These are phyloP conservation scores for Dendrothele bispora DNA, from an alignment of 768 basidiomycete genomes.

Conservation along the genomic window DNA sequence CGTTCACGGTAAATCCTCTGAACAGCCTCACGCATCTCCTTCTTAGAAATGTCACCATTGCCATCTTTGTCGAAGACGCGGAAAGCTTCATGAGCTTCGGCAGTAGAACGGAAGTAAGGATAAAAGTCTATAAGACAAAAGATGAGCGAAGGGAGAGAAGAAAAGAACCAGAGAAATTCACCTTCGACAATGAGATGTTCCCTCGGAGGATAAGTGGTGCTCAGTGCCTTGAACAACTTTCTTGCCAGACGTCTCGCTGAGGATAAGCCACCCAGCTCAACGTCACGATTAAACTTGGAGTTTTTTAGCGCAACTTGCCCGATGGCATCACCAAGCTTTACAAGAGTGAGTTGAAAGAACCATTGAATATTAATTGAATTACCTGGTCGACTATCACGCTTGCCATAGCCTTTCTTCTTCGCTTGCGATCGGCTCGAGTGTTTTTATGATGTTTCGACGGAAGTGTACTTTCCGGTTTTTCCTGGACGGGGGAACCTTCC, in stretches of 20 bases:
- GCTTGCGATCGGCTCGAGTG: constrained; percentile 32
- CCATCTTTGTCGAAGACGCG: constrained; percentile 74
- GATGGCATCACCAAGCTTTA: constrained; percentile 55
- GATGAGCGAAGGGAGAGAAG: neutral
- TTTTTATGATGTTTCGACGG: constrained; percentile 16
- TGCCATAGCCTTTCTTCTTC: constrained; percentile 52
- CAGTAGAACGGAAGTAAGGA: constrained; percentile 70
- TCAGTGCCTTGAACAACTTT: constrained; percentile 65
- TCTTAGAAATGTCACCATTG: constrained; percentile 79
- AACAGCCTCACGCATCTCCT: constrained; percentile 82
- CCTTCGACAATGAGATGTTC: constrained; percentile 69
- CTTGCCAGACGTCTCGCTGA: constrained; percentile 69
- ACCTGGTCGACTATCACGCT: constrained; percentile 73
- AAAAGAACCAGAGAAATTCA: constrained; percentile 20
- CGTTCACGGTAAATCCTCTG: constrained; percentile 79
- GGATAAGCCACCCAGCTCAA: constrained; percentile 52
- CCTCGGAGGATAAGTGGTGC: constrained; percentile 57
- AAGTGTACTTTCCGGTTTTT: constrained; percentile 14
- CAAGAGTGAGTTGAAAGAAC: neutral
- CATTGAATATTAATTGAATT: constrained; percentile 8
- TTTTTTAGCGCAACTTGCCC: constrained; percentile 71
- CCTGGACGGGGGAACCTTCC: constrained; percentile 11
- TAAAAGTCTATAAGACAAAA: constrained; percentile 56
- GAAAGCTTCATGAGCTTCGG: constrained; percentile 79
- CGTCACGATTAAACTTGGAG: constrained; percentile 56